phyloP scores from a whole-genome alignment of 352 stramenopile species.

The Peronospora destructor region DNA sequence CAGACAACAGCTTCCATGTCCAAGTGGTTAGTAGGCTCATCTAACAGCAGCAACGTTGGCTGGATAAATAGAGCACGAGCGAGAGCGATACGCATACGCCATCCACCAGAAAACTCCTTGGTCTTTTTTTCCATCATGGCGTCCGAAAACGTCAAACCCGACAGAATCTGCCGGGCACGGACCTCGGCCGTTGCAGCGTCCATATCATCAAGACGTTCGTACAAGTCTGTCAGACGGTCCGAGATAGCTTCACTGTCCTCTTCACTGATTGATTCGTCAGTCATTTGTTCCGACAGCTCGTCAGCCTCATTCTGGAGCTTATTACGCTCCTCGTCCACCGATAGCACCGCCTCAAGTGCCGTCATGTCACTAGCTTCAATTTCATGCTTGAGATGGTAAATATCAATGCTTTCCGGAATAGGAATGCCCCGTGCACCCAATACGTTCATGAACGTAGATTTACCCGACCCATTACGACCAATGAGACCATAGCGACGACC shows the following conservation, averaged over 20 bases:
- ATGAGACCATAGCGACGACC: conserved; percentile 96
- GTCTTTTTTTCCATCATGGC: conserved; percentile 93
- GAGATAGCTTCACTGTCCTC: conserved; percentile 78
- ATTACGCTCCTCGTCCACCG: conserved; percentile 90
- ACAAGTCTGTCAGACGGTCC: conserved; percentile 90
- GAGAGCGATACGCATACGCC: conserved; percentile 94
- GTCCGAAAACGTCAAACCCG: conserved; percentile 93
- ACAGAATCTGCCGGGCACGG: conserved; percentile 90
- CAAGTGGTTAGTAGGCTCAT: conserved; percentile 94
- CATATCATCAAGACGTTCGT: conserved; percentile 93
- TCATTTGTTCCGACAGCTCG: conserved; percentile 88
- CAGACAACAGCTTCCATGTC: conserved; percentile 98
- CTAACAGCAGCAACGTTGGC: conserved; percentile 89
- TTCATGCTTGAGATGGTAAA: conserved; percentile 96
- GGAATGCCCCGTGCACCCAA: conserved; percentile 91
- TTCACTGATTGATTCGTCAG: conserved; percentile 83
- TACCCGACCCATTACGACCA: conserved; percentile 93
- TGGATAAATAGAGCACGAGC: conserved; percentile 96
- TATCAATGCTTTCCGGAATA: conserved; percentile 94
- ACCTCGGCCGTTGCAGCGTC: conserved; percentile 91
- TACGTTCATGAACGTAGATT: conserved; percentile 96
- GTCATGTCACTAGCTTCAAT: conserved; percentile 92
- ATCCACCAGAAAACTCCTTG: conserved; percentile 91
- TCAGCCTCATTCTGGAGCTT: conserved; percentile 91
- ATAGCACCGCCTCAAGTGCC: conserved; percentile 92